phyloP scores from a whole-genome alignment of 2,329 filamentous ascomycete genomes.

The Neonectria sp. region DNA sequence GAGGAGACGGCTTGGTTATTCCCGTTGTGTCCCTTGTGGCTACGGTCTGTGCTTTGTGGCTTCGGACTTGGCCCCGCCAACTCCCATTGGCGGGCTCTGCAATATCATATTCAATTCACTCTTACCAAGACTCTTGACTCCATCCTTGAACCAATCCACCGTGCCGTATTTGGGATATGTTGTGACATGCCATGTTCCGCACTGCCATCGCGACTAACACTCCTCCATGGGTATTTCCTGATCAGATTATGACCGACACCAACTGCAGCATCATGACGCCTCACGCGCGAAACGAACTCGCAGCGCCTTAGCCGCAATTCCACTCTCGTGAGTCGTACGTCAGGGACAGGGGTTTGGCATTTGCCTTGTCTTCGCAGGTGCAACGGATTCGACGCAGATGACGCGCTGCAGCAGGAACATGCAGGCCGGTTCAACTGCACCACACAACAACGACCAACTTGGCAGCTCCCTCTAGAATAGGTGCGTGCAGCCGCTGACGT shows the following conservation, averaged over 20 bases:
- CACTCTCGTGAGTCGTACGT: constrained; percentile 6
- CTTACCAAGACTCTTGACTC: background rate
- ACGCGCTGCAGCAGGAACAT: constrained; percentile 19
- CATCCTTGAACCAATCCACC: background rate
- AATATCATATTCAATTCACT: constrained; percentile 10
- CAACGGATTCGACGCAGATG: constrained; percentile 15
- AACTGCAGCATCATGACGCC: constrained; percentile 1
- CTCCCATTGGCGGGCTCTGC: constrained; percentile 19
- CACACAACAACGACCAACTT: constrained; percentile 11
- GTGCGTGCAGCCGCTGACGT: constrained; percentile 29
- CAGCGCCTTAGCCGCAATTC: constrained; percentile 18
- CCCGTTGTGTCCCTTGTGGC: constrained; percentile 31
- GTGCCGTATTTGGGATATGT: background rate
- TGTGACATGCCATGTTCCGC: constrained; percentile 2
- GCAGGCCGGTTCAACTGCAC: constrained; percentile 9
- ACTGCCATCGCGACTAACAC: background rate
- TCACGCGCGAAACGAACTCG: constrained; percentile 20
- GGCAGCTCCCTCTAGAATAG: background rate
- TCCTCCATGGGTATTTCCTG: no score
- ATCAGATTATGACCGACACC: constrained; percentile 19
- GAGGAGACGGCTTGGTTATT: constrained; percentile 33
- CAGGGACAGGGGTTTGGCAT: background rate
- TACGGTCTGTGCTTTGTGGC: constrained; percentile 34
- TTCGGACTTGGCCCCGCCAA: constrained; percentile 7
- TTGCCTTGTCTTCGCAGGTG: background rate